Evolutionary conservation across 306 rosid species (phyloP).

Genomic region (Aeschynomene evenia): DNA sequence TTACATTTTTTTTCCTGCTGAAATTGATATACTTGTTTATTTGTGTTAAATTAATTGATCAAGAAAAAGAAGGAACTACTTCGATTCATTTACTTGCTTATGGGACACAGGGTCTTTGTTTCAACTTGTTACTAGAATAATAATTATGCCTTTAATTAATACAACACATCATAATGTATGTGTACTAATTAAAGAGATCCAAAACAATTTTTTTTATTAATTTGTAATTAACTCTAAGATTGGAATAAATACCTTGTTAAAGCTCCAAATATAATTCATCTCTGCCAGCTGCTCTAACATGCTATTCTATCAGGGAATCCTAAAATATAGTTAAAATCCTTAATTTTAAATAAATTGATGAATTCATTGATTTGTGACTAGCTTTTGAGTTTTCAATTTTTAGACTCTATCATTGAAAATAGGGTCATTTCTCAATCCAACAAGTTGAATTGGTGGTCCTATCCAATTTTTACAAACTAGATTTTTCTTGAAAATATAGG

Average conservation of each 20-base stretch:
- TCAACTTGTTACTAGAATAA: background rate
- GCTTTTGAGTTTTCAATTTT: too few relatives aligned
- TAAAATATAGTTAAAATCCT: too few relatives aligned
- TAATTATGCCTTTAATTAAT: background rate
- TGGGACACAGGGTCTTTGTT: background rate
- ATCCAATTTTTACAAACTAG: too few relatives aligned
- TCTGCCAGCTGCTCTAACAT: background rate
- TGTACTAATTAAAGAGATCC: constrained; percentile 20
- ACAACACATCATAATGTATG: background rate
- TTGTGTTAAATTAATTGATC: background rate
- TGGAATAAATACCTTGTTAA: constrained; percentile 36
- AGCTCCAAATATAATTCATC: constrained; percentile 20
- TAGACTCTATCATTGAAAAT: too few relatives aligned
- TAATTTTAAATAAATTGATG: too few relatives aligned
- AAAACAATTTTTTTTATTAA: background rate
- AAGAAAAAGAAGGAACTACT: background rate
- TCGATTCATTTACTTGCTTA: background rate
- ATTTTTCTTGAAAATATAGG: too few relatives aligned
- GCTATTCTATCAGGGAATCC: background rate
- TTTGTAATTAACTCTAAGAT: constrained; percentile 10
- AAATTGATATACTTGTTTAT: background rate
- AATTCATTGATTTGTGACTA: too few relatives aligned
- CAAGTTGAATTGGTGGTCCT: too few relatives aligned
- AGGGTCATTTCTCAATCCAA: too few relatives aligned
- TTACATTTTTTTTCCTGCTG: too few relatives aligned